Evolutionary conservation across 208 protist genomes (phyloP).

Genomic region (Acanthamoeba polyphaga): DNA sequence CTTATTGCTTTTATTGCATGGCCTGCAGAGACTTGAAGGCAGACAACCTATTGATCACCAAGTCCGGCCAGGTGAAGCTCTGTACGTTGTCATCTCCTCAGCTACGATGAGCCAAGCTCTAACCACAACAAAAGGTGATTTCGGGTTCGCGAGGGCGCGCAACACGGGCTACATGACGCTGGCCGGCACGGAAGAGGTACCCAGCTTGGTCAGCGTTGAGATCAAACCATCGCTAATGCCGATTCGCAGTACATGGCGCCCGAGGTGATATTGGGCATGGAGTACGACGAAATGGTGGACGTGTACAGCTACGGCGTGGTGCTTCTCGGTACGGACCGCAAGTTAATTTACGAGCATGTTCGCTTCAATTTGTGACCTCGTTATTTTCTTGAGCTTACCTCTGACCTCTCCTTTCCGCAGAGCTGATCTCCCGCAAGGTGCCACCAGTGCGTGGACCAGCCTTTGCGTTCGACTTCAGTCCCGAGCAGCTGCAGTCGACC

Average conservation of each 20-base stretch:
- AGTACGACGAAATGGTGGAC: conserved; percentile 6
- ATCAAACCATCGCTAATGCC: background rate
- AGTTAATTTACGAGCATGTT: too few relatives aligned
- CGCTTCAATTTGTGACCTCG: too few relatives aligned
- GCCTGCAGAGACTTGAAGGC: conserved; percentile 18
- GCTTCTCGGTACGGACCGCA: background rate
- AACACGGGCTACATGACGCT: background rate
- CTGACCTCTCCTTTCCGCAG: background rate
- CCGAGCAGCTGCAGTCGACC: background rate
- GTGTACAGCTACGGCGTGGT: conserved; percentile 5
- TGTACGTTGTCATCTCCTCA: background rate
- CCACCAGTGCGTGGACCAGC: background rate
- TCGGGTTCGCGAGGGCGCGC: background rate
- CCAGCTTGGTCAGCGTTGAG: too few relatives aligned
- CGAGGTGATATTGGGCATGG: conserved; percentile 20
- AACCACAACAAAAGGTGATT: background rate
- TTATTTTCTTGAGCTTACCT: too few relatives aligned
- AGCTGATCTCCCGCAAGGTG: conserved; percentile 1
- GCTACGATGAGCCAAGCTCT: background rate
- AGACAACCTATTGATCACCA: conserved; percentile 40
- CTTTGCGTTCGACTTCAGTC: background rate
- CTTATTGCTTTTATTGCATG: too few relatives aligned
- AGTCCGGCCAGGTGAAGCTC: conserved; percentile 1
- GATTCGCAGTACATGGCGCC: background rate
- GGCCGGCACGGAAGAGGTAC: background rate